Evolutionary conservation across 371 early-diverging fungal genomes (phyloP), one percentile per base, ranked within the genome.

Genomic region (Apophysomyces elegans): DNA sequence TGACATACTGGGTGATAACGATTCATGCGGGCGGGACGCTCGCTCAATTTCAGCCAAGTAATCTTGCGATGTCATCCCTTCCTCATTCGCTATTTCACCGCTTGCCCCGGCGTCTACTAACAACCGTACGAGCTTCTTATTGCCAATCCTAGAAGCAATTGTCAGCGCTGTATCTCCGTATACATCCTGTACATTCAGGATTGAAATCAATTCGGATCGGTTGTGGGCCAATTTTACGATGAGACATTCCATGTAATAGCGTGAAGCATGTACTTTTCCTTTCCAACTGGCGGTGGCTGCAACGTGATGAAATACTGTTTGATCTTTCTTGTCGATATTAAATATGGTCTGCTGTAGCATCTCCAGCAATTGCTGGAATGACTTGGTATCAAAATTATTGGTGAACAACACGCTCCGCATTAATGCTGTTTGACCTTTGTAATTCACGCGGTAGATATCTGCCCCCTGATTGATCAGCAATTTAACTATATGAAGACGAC

Each of bases 271-370:
- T 0, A 86, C 83, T 47, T 91, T 88, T 0, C 90, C 91, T 26
- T 90, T 86, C 64, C 83, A 76, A 9, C 86, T 90, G 1, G 94
- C 86, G 0, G 92, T 88, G 4, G 86, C 69, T 0, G 91, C 90
- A 9, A 95, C 89, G 74, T 97, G 97, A 72, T 97, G 98, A 54
- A 97, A 87, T 7, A 96, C 93, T 0, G 95, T 93, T 62, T 93
- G 90, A 63, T 88, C 84, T 59, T 85, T 79, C 62, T 86, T 84
- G 76, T 97, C 98, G 5, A 87, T 83, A 56, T 88, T 72, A 21
- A 86, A 84, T 35, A 95, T 86, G 0, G 90, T 86, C 57, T 88
- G 84, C 67, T 87, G 85, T 12, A 97, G 78, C 47, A 91, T 70
- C 32, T 87, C 86, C n/a, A 97, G 76, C 16, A 96, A 67, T 5